Evolutionary conservation across 2,329 filamentous ascomycete species (phyloP).

Genomic region (Penicillium olsonii): DNA sequence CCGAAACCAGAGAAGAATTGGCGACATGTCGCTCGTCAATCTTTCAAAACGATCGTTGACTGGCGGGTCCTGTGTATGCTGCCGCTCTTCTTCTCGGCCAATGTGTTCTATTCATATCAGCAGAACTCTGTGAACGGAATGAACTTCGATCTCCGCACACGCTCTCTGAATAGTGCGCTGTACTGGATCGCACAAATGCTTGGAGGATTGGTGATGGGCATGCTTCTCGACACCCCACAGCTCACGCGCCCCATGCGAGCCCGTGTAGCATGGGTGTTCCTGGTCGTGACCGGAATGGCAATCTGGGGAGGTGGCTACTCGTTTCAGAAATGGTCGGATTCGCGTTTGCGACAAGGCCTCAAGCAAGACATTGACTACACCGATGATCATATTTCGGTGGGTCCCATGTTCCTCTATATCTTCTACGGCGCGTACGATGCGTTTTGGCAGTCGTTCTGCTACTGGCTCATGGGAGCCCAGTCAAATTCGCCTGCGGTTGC

Average conservation of each 20-base stretch:
- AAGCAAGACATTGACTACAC: slow-evolving; percentile 53
- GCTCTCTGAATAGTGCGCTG: slow-evolving; percentile 56
- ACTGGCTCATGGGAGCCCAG: slow-evolving; percentile 59
- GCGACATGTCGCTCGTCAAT: slow-evolving; percentile 31
- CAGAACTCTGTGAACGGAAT: slow-evolving; percentile 58
- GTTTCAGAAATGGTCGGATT: slow-evolving; percentile 62
- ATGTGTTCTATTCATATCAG: slow-evolving; percentile 60
- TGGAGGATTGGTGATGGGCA: slow-evolving; percentile 50
- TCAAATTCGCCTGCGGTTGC: slow-evolving; percentile 45
- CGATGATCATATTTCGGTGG: slow-evolving; percentile 53
- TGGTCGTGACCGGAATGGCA: slow-evolving; percentile 54
- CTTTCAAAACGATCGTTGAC: slow-evolving; percentile 39
- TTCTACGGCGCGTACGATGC: slow-evolving; percentile 71
- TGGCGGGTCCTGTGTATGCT: slow-evolving; percentile 53
- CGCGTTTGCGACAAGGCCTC: slow-evolving; percentile 39
- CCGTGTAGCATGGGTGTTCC: slow-evolving; percentile 47
- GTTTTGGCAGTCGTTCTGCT: slow-evolving; percentile 65
- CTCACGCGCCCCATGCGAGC: slow-evolving; percentile 51
- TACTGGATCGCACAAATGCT: slow-evolving; percentile 61
- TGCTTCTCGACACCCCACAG: slow-evolving; percentile 42
- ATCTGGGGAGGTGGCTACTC: slow-evolving; percentile 64
- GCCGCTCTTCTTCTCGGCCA: slow-evolving; percentile 58
- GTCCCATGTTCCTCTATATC: slow-evolving; percentile 69
- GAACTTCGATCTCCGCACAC: slow-evolving; percentile 57
- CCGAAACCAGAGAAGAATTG: slow-evolving; percentile 45